phyloP scores from a whole-genome alignment of 257 asterid species.

The Cinchona pubescens region DNA sequence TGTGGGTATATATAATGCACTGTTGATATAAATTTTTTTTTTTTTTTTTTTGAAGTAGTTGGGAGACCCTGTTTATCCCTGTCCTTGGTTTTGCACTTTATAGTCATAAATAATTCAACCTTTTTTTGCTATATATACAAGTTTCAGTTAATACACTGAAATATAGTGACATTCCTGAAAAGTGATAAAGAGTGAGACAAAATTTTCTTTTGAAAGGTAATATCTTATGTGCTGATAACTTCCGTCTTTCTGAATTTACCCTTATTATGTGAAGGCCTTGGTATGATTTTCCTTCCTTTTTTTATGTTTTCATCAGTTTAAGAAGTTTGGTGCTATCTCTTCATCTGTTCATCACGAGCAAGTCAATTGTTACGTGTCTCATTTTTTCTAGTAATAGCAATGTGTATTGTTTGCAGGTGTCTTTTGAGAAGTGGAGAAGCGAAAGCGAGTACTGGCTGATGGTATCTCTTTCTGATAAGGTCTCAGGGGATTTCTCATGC shows the following conservation, averaged over 20 bases:
- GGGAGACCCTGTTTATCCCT: background rate
- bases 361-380: background rate
- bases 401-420: constrained; percentile 10
- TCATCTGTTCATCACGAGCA: background rate
- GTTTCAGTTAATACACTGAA: background rate
- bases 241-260: background rate
- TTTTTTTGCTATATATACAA: background rate
- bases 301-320: background rate
- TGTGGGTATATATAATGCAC: background rate
- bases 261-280: background rate
- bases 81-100: background rate
- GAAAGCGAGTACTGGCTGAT: background rate
- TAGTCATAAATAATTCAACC: background rate
- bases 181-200: background rate
- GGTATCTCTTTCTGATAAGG: background rate
- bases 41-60: background rate
- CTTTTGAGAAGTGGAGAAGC: background rate
- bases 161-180: background rate
- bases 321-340: background rate
- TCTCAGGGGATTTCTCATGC: background rate
- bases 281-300: background rate
- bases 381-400: background rate
- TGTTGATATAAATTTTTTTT: too few species aligned
- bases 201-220: background rate
- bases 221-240: background rate